Evolutionary conservation across 768 basidiomycete species (phyloP), one percentile per base, ranked within the genome.

Genomic region (Dentipellis sp.): DNA sequence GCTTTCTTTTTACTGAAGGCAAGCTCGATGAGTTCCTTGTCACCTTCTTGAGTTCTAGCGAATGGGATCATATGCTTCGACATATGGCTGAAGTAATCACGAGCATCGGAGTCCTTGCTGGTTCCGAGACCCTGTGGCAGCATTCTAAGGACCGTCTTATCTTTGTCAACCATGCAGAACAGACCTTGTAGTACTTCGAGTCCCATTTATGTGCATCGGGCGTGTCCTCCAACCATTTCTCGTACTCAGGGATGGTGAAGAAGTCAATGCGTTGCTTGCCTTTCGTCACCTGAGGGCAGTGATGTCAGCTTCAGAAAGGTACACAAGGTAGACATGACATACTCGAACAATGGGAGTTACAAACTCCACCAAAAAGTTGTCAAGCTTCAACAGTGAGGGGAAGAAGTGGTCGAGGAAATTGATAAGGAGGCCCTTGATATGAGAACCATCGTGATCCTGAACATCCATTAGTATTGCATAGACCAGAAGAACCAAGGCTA

Each of bases 1-100:
- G 94, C 91, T 67, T 95, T 97, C 78, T 97, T 98, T 82, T 98
- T 99, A 75, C 92, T 97, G 77, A 99, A 99, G 0, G 97, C 97
- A 55, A 99, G 84, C 40, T 99, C 97, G 58, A 99, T 95, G 37
- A 97, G 78, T 7, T 84, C 85, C 47, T 82, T 83, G 62, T 98
- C 97, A 2, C 86, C 93, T 0, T 85, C 79, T 65, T 88, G 82
- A 3, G 83, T 84, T 3, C 83, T 72, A 2, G 88, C 79, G 72
- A 99, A 98, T 0, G 92, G 89, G 55, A 99, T 91, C 79, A 95
- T 88, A 66, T 99, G 97, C 66, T 88, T 94, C 65, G 77, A 77
- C 82, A 98, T 94, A 64, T 89, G 79, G 57, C 86, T 78, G 68
- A 99, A 99, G 72, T 98, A 99, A 61, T 87, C 85, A 56, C 91